Evolutionary conservation across 2,329 filamentous ascomycete species (phyloP), one percentile per base, ranked within the genome.

Genomic region (Penicillium palitans): DNA sequence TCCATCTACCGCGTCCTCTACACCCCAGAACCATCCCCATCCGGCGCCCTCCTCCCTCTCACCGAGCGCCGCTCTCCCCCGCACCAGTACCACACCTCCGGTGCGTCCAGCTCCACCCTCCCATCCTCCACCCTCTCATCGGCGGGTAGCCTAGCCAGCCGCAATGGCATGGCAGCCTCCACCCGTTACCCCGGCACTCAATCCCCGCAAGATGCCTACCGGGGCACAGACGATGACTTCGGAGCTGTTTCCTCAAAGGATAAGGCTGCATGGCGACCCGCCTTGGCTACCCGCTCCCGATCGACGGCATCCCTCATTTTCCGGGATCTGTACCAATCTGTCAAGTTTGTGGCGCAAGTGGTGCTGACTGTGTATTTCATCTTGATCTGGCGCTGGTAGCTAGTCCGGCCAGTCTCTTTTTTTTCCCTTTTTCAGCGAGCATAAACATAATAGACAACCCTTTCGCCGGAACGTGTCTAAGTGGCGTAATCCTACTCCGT

Each of bases 281-380:
- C 57, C n/a, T 59, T 70, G 59, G 59, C 60, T 51, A 39, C 60
- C 48, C 47, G 66, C 58, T 49, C 72, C 74, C 65, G 70, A 66
- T 66, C 68, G 65, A 72, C 70, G 13, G 55, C 40, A 4, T 58
- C 40, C 6, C 57, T 84, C 5, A 81, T 89, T 6, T 71, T 78
- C 33, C 78, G 80, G 27, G 89, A 93, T 72, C 75, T 91, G 39
- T 81, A 80, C 74, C 82, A 79, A 9, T 87, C 84, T 45, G 67
- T 87, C 19, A 86, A 84, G 76, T 79, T 83, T 48, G 86, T 92
- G 4, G 80, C 80, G 6, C 85, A 83, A 80, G 83, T 90, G 72
- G 85, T 84, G 21, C 72, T 87, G 45, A 63, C 78, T 15, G 86
- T 87, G 72, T 95, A 90, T 80, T 79, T 80, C 31, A 90, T 86